Evolutionary conservation across 2,329 filamentous ascomycete species (phyloP).

Genomic region (Ophiostoma fasciatum): DNA sequence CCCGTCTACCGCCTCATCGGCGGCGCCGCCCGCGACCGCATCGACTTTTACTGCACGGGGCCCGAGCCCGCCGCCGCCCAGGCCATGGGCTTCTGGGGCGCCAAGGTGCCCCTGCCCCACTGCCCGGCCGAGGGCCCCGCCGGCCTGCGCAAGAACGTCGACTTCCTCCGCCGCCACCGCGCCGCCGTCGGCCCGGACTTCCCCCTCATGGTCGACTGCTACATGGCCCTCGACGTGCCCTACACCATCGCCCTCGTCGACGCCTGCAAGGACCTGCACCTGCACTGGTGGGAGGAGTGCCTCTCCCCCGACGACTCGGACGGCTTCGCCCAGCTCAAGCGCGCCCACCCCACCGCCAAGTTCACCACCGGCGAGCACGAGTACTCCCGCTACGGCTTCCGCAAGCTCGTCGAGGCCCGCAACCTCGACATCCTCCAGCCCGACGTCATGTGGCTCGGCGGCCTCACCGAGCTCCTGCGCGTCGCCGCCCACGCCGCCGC

Average conservation of each 20-base stretch:
- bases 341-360: constrained; percentile 75
- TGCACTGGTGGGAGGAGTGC: constrained; percentile 98
- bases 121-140: constrained; percentile 74
- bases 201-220: constrained; percentile 90
- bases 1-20: constrained; percentile 92
- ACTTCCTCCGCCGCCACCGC: constrained; percentile 73
- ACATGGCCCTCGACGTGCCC: constrained; percentile 85
- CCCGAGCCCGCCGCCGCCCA: constrained; percentile 70
- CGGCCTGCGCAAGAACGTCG: constrained; percentile 77
- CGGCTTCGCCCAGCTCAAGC: constrained; percentile 79
- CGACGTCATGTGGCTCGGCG: constrained; percentile 95
- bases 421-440: constrained; percentile 92
- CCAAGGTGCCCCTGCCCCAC: constrained; percentile 80
- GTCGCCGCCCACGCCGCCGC: constrained; percentile 79
- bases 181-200: constrained; percentile 79
- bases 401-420: constrained; percentile 80
- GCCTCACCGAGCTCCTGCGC: constrained; percentile 81
- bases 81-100: constrained; percentile 77
- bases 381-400: constrained; percentile 87
- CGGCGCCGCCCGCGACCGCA: constrained; percentile 66
- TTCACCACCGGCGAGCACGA: constrained; percentile 96
- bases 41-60: constrained; percentile 91
- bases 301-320: constrained; percentile 84
- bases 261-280: constrained; percentile 66
- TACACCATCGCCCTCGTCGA: constrained; percentile 89